Base-by-base conservation (phyloP, 2,329 filamentous ascomycete species). In the Corynespora cassiicola region DNA sequence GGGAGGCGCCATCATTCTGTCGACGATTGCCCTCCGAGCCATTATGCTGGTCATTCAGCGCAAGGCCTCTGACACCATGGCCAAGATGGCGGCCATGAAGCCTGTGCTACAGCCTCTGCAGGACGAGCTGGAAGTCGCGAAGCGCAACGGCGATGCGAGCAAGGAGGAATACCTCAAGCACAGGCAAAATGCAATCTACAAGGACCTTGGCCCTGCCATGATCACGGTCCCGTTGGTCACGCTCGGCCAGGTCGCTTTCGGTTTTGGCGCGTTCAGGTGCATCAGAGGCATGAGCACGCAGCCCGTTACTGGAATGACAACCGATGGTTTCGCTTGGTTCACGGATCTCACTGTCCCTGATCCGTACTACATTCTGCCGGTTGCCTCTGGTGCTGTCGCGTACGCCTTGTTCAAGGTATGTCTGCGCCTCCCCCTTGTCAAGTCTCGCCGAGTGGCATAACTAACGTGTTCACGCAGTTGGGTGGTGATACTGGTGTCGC, bases 231-330 rank as follows among this genome's bases (percentile, higher is more conserved):
- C 86, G 15, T 46, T 80, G 7, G 82, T 82, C 6, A 66, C 87
- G 48, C 16, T 84, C 18, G 65, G 72, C 2, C 83, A 87, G 56
- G 69, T 86, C 9, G 84, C 90, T 5, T 75, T 95, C 49, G 87
- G 86, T 45, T 90, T 84, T 66, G 90, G 90, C 56, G 84, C 87
- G 43, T 97, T 92, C 76, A 82, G 87, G 44, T 75, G 92, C 29
- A 67, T 95, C 48, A 79, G 82, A 36, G 84, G 78, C 52, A 95
- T 96, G 87, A 70, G 82, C 1, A 67, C 75, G 15, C 72, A 97
- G 31, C 92, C 92, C 4, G 89, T 96, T 5, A 92, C 92, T 0
- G 85, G 82, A 1, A 68, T 97, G 50, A 80, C 88, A 54, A 73
- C 71, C 1, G 88, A 87, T 20, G 85, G 88, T 3, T 70, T 84